Evolutionary conservation across 108 stramenopile genomes (phyloP), one percentile per base, ranked within the genome.

Genomic region (Bacterosira constricta): DNA sequence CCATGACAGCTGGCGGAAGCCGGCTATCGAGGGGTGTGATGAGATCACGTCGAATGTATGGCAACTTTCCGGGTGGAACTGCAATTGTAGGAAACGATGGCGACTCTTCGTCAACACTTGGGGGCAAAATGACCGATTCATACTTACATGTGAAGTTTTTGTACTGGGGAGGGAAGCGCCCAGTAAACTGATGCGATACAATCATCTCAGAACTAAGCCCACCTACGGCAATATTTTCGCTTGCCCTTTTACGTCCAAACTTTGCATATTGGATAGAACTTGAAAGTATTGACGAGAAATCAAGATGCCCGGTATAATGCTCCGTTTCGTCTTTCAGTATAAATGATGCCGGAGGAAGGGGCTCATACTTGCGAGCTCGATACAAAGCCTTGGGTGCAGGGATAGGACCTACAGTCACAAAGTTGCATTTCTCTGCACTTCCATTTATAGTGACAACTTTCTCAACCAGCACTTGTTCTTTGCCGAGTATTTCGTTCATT

Each of bases 141-240:
- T 88, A 71, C 63, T 63, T 86, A 26, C 72, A 53, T 20, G 66
- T 82, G 45, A 83, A 83, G 52, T 83, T 75, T 59, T 84, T 87
- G 58, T 86, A 90, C 68, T 90, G 89, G 6, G 86, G 85, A 23
- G 85, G 77, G 32, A 87, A 65, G 35, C 65, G 75, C 3, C 85
- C 85, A 31, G 78, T 79, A 3, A 90, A 83, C 8, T 73, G 69
- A 59, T 83, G 54, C 21, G 63, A 84, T 31, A 86, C 68, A 0
- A 57, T 34, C 77, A 84, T 74, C 45, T 86, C 79, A 2, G 69
- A 73, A 4, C 64, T 27, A 20, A 90, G 70, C 0, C 87, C 87
- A 10, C 87, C 87, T 3, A 86, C 69, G 23, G 80, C 85, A 27
- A 76, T 23, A 63, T 79, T 84, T n/a, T 75, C 78, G 27, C 62